These are phyloP conservation scores for Neonectria hederae DNA, from an alignment of 2,329 filamentous ascomycete species.

Conservation along the genomic window DNA sequence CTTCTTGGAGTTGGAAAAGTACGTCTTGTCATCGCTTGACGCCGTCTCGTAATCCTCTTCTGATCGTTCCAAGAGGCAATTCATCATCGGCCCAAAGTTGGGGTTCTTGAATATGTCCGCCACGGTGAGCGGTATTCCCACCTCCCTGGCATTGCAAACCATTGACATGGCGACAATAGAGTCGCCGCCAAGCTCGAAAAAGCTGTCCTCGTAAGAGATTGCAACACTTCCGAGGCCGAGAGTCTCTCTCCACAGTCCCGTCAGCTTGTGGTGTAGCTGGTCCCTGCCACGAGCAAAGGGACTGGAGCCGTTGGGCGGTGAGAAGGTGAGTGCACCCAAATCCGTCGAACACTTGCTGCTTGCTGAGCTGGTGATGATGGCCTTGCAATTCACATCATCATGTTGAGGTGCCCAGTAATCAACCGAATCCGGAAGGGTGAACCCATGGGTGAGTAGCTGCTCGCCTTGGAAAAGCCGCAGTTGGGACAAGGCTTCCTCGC, in stretches of 20 bases:
- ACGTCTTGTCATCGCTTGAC: slow-evolving; percentile 11
- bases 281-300: slow-evolving; percentile 8
- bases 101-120: slow-evolving; percentile 37
- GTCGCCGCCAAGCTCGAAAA: slow-evolving; percentile 34
- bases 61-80: slow-evolving; percentile 19
- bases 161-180: slow-evolving; percentile 38
- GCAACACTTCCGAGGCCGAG: slow-evolving; percentile 8
- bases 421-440: neutral
- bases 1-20: slow-evolving; percentile 4
- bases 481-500: slow-evolving; percentile 27
- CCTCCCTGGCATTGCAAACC: slow-evolving; percentile 28
- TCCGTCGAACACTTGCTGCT: slow-evolving; percentile 22
- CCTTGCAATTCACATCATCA: neutral
- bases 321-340: slow-evolving; percentile 8
- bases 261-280: slow-evolving; percentile 24
- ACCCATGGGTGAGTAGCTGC: neutral
- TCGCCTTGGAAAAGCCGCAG: slow-evolving; percentile 18
- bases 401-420: slow-evolving; percentile 12
- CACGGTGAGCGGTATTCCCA: slow-evolving; percentile 28
- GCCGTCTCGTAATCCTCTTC: slow-evolving; percentile 21
- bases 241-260: slow-evolving; percentile 23
- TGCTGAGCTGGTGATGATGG: slow-evolving; percentile 2
- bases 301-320: slow-evolving; percentile 10
- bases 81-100: slow-evolving; percentile 22
- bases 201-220: slow-evolving; percentile 26